Evolutionary conservation across 2,329 filamentous ascomycete genomes (phyloP), one percentile per base, ranked within the genome.

Genomic region (Tolypocladium capitatum): DNA sequence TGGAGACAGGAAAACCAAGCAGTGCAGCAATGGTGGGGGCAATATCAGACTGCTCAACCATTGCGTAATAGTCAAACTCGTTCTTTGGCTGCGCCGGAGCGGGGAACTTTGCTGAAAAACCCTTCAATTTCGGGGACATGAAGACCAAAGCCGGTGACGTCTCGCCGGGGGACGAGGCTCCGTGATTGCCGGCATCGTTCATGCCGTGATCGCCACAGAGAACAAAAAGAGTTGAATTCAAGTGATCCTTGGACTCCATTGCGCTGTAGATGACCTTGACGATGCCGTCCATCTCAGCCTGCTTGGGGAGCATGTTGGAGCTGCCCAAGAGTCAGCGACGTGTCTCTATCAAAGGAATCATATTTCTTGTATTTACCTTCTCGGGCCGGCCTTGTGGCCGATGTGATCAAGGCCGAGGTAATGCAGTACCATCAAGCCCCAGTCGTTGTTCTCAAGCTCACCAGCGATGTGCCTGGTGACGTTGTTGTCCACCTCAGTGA

Each of bases 181-280:
- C 92, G 62, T 98, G 92, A 56, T 97, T 97, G 2, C 92, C 92
- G 20, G 87, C 92, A 57, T 97, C 91, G 56, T 97, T 98, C 92
- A 98, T 98, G n/a, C 92, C 92, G 61, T 98, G 92, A 58, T 98
- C 94, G 48, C 92, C 92, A 48, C 84, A 88, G 7, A 98, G 68
- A 3, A 98, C 81, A 42, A 98, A 75, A 2, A 98, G 69, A 0
- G 91, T 89, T 5, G 85, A 84, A 31, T 78, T 61, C 1, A 96
- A 78, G 63, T 95, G 84, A 1, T 75, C 61, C 48, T 85, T 68
- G 4, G 73, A 74, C 58, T 84, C 75, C 53, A 98, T 84, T 7
- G 86, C 84, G 13, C 74, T 69, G 60, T 87, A 96, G 27, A 98
- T 83, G 49, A 78, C 69, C 51, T 73, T 72, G 35, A 96, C 82